Percentiles rank a stretch among this genome's conserved stretches.
Evolutionary conservation across 225 moss, liverwort and hornwort genomes (phyloP).

Genomic region (Pleurozium schreberi): DNA sequence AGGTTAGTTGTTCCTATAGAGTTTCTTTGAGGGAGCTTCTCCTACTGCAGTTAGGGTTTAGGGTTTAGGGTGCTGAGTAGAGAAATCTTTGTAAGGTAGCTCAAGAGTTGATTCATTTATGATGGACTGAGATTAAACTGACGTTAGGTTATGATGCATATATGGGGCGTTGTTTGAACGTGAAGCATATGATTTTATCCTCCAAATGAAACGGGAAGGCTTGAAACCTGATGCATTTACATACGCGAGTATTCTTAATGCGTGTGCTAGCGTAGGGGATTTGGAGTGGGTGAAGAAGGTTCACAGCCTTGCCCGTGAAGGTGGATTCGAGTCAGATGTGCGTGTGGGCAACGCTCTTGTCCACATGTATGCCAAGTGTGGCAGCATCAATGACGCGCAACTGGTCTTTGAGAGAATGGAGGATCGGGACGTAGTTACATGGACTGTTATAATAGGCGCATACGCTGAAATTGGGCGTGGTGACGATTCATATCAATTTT

Average conservation of each 20-base stretch:
- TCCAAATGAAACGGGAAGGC: background rate
- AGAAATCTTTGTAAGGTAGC: background rate
- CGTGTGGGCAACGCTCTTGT: background rate
- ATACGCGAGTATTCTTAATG: background rate
- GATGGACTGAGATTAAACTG: background rate
- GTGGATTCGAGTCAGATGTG: background rate
- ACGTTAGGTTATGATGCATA: background rate
- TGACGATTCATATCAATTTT: background rate
- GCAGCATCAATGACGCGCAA: background rate
- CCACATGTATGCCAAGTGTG: background rate
- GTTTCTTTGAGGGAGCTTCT: background rate
- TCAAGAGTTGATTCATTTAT: background rate
- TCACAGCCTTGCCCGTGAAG: background rate
- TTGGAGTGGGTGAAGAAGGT: background rate
- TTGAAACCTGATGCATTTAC: background rate
- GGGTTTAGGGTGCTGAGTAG: background rate
- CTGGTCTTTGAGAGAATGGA: background rate
- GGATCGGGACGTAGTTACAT: background rate
- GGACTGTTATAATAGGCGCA: background rate
- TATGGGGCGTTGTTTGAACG: background rate
- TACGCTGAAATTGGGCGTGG: background rate
- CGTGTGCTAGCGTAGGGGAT: too few relatives aligned
- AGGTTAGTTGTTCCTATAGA: background rate
- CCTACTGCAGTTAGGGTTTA: background rate
- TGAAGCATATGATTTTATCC: background rate